Evolutionary conservation across 345 rosid genomes (phyloP), one percentile per base, ranked within the genome.

Genomic region (Aethionema arabicum): DNA sequence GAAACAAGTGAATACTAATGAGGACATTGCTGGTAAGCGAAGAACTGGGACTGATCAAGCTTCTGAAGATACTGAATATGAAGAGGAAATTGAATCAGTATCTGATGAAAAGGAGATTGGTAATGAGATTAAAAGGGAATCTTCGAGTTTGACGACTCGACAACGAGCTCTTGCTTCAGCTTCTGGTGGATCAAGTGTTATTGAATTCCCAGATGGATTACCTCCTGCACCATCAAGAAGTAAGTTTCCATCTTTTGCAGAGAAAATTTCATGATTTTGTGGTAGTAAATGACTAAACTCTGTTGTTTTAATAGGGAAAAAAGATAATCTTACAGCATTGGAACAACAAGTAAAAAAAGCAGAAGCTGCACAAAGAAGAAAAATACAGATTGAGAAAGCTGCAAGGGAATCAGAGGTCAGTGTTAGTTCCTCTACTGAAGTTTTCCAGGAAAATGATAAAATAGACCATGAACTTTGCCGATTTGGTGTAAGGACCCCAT

Each of bases 211-310:
- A 15, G 76, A 89, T 80, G 98, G 98, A 49, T 81, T 92, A 59
- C 98, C 97, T 47, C 97, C 91, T 39, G 83, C 98, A 9, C 91
- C 91, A 11, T 66, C 95, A 10, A 85, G 93, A 82, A 87, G 98
- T 92, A 71, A 72, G 97, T 57, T n/a, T n/a, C n/a, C n/a, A n/a
- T n/a, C n/a, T n/a, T n/a, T n/a, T n/a, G n/a, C n/a, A n/a, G n/a
- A n/a, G n/a, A n/a, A n/a, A n/a, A n/a, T n/a, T n/a, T n/a, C n/a
- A n/a, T n/a, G n/a, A n/a, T n/a, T n/a, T n/a, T n/a, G n/a, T n/a
- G n/a, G n/a, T n/a, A n/a, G n/a, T n/a, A n/a, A n/a, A n/a, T n/a
- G n/a, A n/a, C n/a, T n/a, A n/a, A n/a, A n/a, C n/a, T n/a, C n/a
- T n/a, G n/a, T n/a, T n/a, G 51, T 32, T 38, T 21, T 33, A 56